Base-by-base conservation (phyloP, 2,329 filamentous ascomycete genomes). In the Fusarium pininemorale region DNA sequence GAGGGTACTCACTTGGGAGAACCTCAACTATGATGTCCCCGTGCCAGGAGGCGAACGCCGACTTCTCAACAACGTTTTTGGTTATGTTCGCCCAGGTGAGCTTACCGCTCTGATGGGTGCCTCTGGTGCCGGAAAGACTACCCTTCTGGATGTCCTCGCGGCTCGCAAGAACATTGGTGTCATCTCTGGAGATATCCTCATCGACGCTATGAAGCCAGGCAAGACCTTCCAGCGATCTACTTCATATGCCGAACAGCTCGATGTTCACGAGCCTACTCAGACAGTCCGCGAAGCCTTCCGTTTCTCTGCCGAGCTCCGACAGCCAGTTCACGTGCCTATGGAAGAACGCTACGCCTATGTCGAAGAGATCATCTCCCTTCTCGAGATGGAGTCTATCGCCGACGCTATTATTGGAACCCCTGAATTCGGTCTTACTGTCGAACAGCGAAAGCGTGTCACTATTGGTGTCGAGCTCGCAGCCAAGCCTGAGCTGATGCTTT, bases 401-500 rank as follows among this genome's bases (percentile, higher is more conserved):
- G 89, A 90, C 78, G 88, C 87, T 63, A 87, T 90, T 38, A 90
- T 90, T 56, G 88, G 89, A 37, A 84, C 82, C 6, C 85, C 87
- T 7, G 88, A 95, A 78, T 92, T 93, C 79, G 94, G 93, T 70
- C 85, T 93, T 30, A 93, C 91, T 8, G 88, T 90, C 18, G 89
- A 91, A 78, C 88, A 91, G 81, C 86, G 88, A 56, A 91, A 91
- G 83, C 93, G 94, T 77, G 89, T 97, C n/a, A 98, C 95, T 1
- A 97, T 98, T 67, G 95, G 94, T 77, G 94, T 98, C 15, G 95
- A 98, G 80, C 87, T 98, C 13, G 94, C 94, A 14, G 95, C 95
- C 22, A 96, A 93, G 82, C 93, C 93, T 3, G 89, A 94, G 74
- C 85, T 95, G 11, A 87, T 95, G 3, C 87, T 95, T 28, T 95